Evolutionary conservation across 148 eudicot species (phyloP).

Genomic region (Rhododendron williamsianum): DNA sequence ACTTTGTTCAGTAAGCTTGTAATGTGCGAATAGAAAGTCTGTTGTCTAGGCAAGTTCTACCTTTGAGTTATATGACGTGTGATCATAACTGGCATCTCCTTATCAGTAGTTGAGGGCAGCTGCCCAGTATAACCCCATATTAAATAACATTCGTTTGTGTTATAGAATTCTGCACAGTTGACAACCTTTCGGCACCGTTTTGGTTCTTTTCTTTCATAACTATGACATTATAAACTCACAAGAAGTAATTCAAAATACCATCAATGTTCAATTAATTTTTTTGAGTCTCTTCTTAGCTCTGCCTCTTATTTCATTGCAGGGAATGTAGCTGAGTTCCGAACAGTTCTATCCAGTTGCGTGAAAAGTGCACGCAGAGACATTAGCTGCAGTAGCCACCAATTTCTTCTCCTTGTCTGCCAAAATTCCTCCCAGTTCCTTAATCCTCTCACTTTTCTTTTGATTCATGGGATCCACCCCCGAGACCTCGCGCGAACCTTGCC

Average conservation of each 20-base stretch:
- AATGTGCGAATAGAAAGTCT: background rate
- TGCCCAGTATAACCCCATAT: background rate
- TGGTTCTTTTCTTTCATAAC: background rate
- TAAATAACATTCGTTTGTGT: background rate
- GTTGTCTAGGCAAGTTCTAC: background rate
- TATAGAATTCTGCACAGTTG: background rate
- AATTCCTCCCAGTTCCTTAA: background rate
- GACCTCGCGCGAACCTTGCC: conserved; percentile 59
- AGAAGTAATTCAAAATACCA: background rate
- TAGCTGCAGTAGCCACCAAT: background rate
- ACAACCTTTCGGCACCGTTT: background rate
- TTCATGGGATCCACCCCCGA: conserved; percentile 51
- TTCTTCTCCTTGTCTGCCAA: background rate
- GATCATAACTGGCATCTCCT: background rate
- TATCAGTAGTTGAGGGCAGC: background rate
- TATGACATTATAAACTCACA: background rate
- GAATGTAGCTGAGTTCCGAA: background rate
- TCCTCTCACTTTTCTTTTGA: background rate
- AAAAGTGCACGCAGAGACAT: background rate
- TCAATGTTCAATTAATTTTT: background rate
- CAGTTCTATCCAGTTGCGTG: background rate
- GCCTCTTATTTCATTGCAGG: background rate
- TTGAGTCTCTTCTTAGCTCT: background rate
- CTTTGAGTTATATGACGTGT: background rate
- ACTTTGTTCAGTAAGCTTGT: background rate